Conservation (phyloP, 768 basidiomycete genomes). For the Tricholoma matsutake region DNA sequence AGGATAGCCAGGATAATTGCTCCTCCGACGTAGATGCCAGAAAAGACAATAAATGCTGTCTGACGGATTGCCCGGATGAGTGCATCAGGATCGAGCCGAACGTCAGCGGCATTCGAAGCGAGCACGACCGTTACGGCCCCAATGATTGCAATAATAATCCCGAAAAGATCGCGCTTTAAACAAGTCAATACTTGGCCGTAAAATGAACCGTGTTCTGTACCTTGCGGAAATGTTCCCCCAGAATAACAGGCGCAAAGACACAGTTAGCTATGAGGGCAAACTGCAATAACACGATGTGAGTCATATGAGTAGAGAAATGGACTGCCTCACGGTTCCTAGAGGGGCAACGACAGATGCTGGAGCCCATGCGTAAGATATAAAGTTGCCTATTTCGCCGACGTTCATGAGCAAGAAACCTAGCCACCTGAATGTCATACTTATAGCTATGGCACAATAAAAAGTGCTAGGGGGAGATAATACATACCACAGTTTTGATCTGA, state of each 20-base stretch:
- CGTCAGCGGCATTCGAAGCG: conserved; percentile 68
- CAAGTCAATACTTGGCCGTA: conserved; percentile 13
- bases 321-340: conserved; percentile 77
- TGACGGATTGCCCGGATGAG: conserved; percentile 70
- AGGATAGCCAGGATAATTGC: conserved; percentile 60
- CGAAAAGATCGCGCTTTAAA: conserved; percentile 68
- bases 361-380: conserved; percentile 85
- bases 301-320: conserved; percentile 4
- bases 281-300: conserved; percentile 31
- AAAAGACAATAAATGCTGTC: conserved; percentile 72
- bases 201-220: conserved; percentile 33
- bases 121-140: conserved; percentile 94
- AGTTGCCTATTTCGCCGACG: conserved; percentile 87
- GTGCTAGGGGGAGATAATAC: conserved; percentile 13
- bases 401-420: conserved; percentile 86
- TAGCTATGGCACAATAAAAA: background rate
- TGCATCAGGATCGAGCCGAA: conserved; percentile 62
- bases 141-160: conserved; percentile 75
- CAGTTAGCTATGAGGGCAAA: conserved; percentile 96
- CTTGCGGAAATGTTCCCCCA: conserved; percentile 79
- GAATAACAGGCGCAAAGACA: conserved; percentile 84
- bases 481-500: conserved; percentile 83
- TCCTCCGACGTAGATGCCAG: conserved; percentile 55
- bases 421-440: conserved; percentile 61
- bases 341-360: conserved; percentile 94